Percentiles rank a stretch among this genome's conserved stretches.
phyloP scores from a whole-genome alignment of 176 grass and related monocot species.

The Eremochloa ophiuroides region DNA sequence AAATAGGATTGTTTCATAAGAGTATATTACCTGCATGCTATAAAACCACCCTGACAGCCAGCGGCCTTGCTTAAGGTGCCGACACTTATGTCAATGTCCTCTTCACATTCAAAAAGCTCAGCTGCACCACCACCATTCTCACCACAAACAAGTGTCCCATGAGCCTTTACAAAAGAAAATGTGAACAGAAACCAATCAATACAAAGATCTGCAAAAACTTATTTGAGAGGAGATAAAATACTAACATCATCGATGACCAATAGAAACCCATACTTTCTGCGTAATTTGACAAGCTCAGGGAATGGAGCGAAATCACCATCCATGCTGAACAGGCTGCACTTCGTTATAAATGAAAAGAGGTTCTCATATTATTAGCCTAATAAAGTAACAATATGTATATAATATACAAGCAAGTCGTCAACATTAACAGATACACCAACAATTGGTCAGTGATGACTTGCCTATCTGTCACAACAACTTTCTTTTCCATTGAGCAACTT shows the following conservation, averaged over 20 bases:
- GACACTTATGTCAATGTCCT: constrained; percentile 81
- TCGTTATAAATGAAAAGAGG: constrained; percentile 17
- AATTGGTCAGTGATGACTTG: constrained; percentile 21
- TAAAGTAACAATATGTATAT: not conserved
- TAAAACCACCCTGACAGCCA: constrained; percentile 86
- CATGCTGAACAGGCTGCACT: constrained; percentile 90
- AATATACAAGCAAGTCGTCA: not conserved
- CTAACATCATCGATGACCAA: constrained; percentile 93
- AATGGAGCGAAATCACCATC: constrained; percentile 95
- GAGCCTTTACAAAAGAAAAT: constrained; percentile 56
- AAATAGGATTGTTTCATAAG: not conserved
- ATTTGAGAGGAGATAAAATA: constrained; percentile 27
- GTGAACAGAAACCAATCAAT: constrained; percentile 1
- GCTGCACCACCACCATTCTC: constrained; percentile 71
- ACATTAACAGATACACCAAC: constrained; percentile 11
- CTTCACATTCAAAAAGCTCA: constrained; percentile 69
- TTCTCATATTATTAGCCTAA: not conserved
- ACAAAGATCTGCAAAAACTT: not conserved
- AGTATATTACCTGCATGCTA: constrained; percentile 71
- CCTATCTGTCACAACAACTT: constrained; percentile 94
- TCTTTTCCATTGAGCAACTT: constrained; percentile 64
- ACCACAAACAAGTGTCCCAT: constrained; percentile 88
- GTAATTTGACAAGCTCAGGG: constrained; percentile 58
- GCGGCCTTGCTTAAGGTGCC: constrained; percentile 86
- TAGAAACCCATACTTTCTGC: constrained; percentile 75